Evolutionary conservation across 345 rosid species (phyloP), one percentile per base, ranked within the genome.

Genomic region (Syzygium aqueum): DNA sequence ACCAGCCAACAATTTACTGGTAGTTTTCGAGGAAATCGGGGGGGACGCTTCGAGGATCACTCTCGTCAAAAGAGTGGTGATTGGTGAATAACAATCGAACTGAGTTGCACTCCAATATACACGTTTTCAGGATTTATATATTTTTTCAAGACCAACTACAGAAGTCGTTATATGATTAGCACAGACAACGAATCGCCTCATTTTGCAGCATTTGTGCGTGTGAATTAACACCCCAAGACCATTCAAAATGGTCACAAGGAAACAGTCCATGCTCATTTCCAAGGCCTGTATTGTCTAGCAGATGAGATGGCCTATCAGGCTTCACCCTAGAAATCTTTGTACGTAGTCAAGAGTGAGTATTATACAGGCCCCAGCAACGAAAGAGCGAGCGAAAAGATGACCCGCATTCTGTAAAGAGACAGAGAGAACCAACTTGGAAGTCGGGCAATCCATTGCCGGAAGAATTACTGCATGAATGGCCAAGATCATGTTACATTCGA

Each of bases 1-100:
- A 85, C 90, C 92, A 73, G 89, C 87, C n/a, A 67, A 86, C 11
- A 95, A 95, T 88, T 85, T 90, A 19, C 43, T 92, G 84, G 90
- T 93, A 28, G 85, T 95, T 84, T 93, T 93, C 27, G 96, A 95
- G 88, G 97, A 95, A 91, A 88, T 89, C 22, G 92, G 94, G 1
- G 95, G 97, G 51, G 91, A 94, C 84, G 87, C 90, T 73, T 91
- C 92, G 14, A 91, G 89, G 89, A 92, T 94, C 22, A 82, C 91
- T 57, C 73, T 93, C 23, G 94, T 91, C 12, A 92, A 93, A 86
- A 89, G 94, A 87, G 88, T 89, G 86, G 92, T 90, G 63, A 53
- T 77, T 23, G 59, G 53, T 46, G 51, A 19, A 37, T 14, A 10
- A 73, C 37, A 37, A 73, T 73, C 14, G 15, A 19, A 33, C 82